Conservation (phyloP, 2,329 filamentous ascomycete genomes). For the Alternaria rosae region DNA sequence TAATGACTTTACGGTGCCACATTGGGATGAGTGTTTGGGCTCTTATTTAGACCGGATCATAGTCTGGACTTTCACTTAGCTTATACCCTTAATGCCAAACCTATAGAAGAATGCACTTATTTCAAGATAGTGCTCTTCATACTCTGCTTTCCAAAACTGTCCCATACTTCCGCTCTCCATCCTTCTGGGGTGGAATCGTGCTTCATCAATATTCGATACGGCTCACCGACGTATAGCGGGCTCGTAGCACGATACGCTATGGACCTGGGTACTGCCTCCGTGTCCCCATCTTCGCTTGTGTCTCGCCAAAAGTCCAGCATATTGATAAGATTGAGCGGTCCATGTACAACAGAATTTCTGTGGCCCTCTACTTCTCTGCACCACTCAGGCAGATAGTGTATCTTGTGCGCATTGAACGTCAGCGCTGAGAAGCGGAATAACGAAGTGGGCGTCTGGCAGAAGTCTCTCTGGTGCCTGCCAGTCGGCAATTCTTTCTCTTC, state of each 20-base stretch:
- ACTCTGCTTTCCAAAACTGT: constrained; percentile 40
- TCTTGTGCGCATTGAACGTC: constrained; percentile 90
- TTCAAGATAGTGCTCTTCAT: constrained; percentile 42
- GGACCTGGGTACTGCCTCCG: constrained; percentile 32
- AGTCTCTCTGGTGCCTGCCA: constrained; percentile 51
- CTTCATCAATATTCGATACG: constrained; percentile 39
- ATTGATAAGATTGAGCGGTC: constrained; percentile 74
- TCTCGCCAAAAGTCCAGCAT: constrained; percentile 48
- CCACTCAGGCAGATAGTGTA: constrained; percentile 82
- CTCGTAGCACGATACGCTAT: constrained; percentile 44
- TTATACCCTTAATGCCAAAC: constrained; percentile 1
- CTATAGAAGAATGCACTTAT: constrained; percentile 12
- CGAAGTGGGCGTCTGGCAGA: constrained; percentile 72
- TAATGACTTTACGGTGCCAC: constrained; percentile 4
- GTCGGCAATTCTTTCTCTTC: constrained; percentile 28
- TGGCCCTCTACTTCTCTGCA: constrained; percentile 77
- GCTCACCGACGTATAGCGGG: constrained; percentile 43
- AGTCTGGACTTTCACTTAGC: background rate
- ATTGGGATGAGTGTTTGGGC: background rate
- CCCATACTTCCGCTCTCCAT: constrained; percentile 43
- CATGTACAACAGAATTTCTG: constrained; percentile 80
- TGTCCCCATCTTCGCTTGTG: constrained; percentile 17
- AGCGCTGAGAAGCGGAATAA: constrained; percentile 92
- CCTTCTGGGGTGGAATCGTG: background rate
- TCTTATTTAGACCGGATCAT: constrained; percentile 2